These are phyloP conservation scores for Apophysomyces variabilis DNA, from an alignment of 371 early-diverging fungal species.

Conservation along the genomic window DNA sequence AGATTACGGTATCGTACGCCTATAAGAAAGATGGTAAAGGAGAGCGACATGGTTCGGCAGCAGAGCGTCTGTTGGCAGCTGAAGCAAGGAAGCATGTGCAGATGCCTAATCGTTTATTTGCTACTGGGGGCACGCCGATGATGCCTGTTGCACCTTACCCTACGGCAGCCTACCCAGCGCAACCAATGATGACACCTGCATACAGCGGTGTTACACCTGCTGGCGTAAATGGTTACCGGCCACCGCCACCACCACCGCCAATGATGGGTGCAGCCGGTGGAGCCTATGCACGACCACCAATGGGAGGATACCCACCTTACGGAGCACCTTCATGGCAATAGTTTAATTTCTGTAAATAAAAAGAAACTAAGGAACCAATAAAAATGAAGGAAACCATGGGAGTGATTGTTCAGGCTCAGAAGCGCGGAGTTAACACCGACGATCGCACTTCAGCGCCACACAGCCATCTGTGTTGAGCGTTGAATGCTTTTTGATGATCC, in stretches of 20 bases:
- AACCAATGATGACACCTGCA: slow-evolving; percentile 6
- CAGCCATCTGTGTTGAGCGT: too few species aligned
- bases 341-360: neutral
- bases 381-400: too few species aligned
- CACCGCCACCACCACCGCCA: slow-evolving; percentile 23
- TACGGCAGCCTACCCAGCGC: slow-evolving; percentile 16
- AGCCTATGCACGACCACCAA: slow-evolving; percentile 26
- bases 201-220: slow-evolving; percentile 9
- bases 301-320: slow-evolving; percentile 33
- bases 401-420: too few species aligned
- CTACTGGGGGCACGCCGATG: slow-evolving; percentile 55
- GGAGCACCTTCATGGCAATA: slow-evolving; percentile 20
- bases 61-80: slow-evolving; percentile 94
- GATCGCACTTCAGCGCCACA: too few species aligned
- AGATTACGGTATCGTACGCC: slow-evolving; percentile 91
- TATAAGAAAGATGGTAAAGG: slow-evolving; percentile 99
- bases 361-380: neutral
- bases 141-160: slow-evolving; percentile 24
- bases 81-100: slow-evolving; percentile 83
- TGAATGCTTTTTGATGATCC: too few species aligned
- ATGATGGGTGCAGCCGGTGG: slow-evolving; percentile 24
- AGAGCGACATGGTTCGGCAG: slow-evolving; percentile 96
- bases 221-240: slow-evolving; percentile 7
- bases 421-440: too few species aligned
- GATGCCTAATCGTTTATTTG: slow-evolving; percentile 73